Evolutionary conservation across 2,329 filamentous ascomycete species (phyloP).

Genomic region (Mariannaea elegans): DNA sequence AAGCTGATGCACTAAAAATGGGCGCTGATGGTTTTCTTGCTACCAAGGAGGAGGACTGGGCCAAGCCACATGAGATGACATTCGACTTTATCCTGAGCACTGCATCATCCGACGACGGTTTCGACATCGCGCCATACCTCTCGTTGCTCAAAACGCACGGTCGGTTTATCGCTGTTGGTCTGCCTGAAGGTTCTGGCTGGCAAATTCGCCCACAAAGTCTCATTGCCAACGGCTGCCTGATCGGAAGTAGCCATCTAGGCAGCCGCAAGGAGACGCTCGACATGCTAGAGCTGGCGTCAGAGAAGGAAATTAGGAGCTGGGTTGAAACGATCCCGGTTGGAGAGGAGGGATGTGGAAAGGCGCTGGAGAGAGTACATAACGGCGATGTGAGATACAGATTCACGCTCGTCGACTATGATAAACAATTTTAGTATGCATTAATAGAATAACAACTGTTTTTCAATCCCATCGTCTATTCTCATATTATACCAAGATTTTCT

Average conservation of each 20-base stretch:
- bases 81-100: slow-evolving; percentile 65
- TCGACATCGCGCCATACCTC: slow-evolving; percentile 68
- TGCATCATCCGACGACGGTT: slow-evolving; percentile 45
- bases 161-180: slow-evolving; percentile 69
- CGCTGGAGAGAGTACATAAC: slow-evolving; percentile 19
- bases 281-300: slow-evolving; percentile 62
- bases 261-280: slow-evolving; percentile 60
- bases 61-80: slow-evolving; percentile 53
- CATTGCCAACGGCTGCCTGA: slow-evolving; percentile 61
- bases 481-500: too few species aligned
- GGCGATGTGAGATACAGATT: slow-evolving; percentile 29
- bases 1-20: slow-evolving; percentile 59
- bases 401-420: too few species aligned
- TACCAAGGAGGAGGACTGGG: slow-evolving; percentile 54
- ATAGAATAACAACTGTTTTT: too few species aligned
- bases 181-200: slow-evolving; percentile 60
- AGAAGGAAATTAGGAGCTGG: slow-evolving; percentile 62
- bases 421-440: too few species aligned
- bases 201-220: slow-evolving; percentile 61
- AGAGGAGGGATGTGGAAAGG: slow-evolving; percentile 23
- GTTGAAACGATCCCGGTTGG: slow-evolving; percentile 48
- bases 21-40: slow-evolving; percentile 56
- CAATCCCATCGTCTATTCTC: too few species aligned
- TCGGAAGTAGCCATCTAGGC: slow-evolving; percentile 54
- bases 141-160: slow-evolving; percentile 64